Conservation (phyloP, 306 rosid genomes). For the Sicyos edulis region DNA sequence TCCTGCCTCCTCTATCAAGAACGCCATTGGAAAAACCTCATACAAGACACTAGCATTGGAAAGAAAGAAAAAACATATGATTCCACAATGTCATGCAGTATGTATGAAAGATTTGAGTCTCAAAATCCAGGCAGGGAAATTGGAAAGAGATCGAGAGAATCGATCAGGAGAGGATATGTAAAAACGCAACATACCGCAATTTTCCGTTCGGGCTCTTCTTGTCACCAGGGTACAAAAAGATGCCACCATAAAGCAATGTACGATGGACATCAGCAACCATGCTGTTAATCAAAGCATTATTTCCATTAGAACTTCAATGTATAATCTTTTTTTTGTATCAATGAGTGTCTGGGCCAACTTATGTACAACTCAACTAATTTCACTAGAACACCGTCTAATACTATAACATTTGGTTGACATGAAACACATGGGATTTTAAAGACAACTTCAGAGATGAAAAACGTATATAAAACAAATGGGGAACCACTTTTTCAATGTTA, state of each 20-base stretch:
- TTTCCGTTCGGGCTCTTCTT: constrained; percentile 95
- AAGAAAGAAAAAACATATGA: no score
- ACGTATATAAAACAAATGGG: no score
- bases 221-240: constrained; percentile 94
- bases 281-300: constrained; percentile 38
- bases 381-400: no score
- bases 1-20: constrained; percentile 94
- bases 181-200: constrained; percentile 57
- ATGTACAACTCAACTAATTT: no score
- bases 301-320: neutral
- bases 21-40: constrained; percentile 97
- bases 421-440: no score
- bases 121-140: no score
- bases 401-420: no score
- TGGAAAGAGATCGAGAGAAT: neutral
- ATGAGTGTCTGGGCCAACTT: no score
- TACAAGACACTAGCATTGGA: constrained; percentile 55
- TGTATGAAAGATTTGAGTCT: neutral
- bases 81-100: neutral
- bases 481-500: no score
- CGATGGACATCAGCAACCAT: constrained; percentile 99
- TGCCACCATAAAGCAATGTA: constrained; percentile 92
- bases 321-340: no score
- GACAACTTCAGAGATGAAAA: no score
- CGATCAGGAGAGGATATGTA: neutral